These are phyloP conservation scores for Aspergillus fructus DNA, from an alignment of 2,329 filamentous ascomycete species.

Conservation along the genomic window DNA sequence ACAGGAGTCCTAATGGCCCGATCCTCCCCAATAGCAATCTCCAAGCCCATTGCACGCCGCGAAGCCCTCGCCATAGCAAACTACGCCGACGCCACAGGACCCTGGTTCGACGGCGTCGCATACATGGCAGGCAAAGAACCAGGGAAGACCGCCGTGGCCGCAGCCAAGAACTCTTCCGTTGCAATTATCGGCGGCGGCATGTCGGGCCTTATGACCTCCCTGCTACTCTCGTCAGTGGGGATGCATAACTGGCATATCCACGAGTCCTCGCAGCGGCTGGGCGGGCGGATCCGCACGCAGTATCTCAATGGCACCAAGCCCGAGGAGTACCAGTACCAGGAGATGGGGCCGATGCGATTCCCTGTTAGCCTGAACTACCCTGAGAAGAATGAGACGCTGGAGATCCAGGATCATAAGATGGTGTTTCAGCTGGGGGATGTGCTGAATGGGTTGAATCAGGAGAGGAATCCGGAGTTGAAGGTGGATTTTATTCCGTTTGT, in stretches of 20 bases:
- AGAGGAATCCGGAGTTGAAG: slow-evolving; percentile 32
- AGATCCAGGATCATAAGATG: slow-evolving; percentile 45
- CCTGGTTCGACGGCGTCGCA: slow-evolving; percentile 43
- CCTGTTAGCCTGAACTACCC: slow-evolving; percentile 42
- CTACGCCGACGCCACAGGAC: slow-evolving; percentile 37
- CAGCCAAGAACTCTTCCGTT: slow-evolving; percentile 33
- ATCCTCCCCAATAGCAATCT: slow-evolving; percentile 22
- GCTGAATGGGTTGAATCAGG: slow-evolving; percentile 42
- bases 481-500: slow-evolving; percentile 47
- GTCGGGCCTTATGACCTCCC: slow-evolving; percentile 37
- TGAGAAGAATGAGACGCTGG: slow-evolving; percentile 43
- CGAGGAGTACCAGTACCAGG: slow-evolving; percentile 38
- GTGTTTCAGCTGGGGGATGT: slow-evolving; percentile 44
- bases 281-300: slow-evolving; percentile 45
- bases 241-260: slow-evolving; percentile 48
- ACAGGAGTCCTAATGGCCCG: slow-evolving; percentile 18
- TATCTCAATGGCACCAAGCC: slow-evolving; percentile 43
- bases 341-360: slow-evolving; percentile 50
- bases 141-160: slow-evolving; percentile 22
- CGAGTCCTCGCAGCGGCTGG: slow-evolving; percentile 43
- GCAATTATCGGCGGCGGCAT: slow-evolving; percentile 42
- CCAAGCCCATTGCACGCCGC: slow-evolving; percentile 18
- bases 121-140: slow-evolving; percentile 35
- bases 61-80: slow-evolving; percentile 35
- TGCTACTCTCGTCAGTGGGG: slow-evolving; percentile 46